phyloP scores from a whole-genome alignment of 2,329 filamentous ascomycete genomes.

The Diplodia intermedia region DNA sequence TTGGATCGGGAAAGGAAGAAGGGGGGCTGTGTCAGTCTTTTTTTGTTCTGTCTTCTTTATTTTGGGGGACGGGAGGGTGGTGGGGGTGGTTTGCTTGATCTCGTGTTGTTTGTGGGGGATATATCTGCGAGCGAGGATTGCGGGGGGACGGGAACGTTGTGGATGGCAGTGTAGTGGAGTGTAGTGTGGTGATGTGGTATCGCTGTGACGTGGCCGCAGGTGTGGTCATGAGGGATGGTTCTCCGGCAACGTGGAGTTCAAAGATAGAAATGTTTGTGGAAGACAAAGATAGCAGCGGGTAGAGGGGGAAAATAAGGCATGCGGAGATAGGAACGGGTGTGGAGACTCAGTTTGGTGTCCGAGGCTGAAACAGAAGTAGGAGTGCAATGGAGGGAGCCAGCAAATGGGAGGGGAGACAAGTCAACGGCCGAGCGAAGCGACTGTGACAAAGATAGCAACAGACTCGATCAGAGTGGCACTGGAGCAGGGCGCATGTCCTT shows the following conservation, averaged over 20 bases:
- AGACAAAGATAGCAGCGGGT: constrained; percentile 20
- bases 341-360: not conserved
- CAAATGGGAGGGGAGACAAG: not conserved
- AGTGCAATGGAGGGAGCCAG: constrained; percentile 2
- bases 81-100: not conserved
- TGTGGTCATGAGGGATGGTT: not conserved
- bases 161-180: not conserved
- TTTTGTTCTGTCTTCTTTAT: not conserved
- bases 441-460: constrained; percentile 19
- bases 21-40: constrained; percentile 16
- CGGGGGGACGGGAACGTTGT: not conserved
- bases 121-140: not conserved
- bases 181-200: constrained; percentile 6
- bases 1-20: not conserved
- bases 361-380: not conserved
- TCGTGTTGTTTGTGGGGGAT: not conserved
- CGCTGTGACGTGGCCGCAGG: constrained; percentile 5
- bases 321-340: constrained; percentile 1
- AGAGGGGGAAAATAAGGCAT: not conserved
- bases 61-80: too few relatives aligned
- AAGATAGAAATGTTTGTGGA: constrained; percentile 7
- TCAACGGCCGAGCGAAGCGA: not conserved
- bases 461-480: constrained; percentile 15
- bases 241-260: constrained; percentile 7
- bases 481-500: not conserved